phyloP scores from a whole-genome alignment of 2,329 filamentous ascomycete species.

The Ascochyta rabiei region DNA sequence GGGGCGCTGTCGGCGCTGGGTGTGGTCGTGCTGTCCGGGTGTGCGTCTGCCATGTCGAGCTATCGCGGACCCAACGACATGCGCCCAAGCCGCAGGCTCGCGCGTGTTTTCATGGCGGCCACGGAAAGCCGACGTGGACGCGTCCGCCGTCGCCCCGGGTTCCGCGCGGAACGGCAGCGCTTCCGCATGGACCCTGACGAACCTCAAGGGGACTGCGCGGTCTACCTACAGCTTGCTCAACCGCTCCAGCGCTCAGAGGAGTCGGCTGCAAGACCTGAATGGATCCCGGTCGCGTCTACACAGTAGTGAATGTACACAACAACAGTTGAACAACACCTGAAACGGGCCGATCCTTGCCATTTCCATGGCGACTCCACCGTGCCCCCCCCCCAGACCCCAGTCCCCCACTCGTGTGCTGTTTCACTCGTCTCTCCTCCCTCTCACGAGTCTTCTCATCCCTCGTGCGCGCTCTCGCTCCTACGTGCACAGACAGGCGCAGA shows the following conservation, averaged over 20 bases:
- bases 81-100: background rate
- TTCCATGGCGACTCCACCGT: constrained; percentile 3
- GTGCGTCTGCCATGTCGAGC: constrained; percentile 23
- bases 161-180: background rate
- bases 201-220: background rate
- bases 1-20: constrained; percentile 21
- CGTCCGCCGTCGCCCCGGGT: constrained; percentile 8
- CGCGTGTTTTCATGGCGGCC: constrained; percentile 4
- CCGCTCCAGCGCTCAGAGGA: background rate
- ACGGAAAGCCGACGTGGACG: constrained; percentile 1
- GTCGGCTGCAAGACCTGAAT: constrained; percentile 5
- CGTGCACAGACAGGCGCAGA: too few relatives aligned
- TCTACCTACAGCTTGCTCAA: too few relatives aligned
- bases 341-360: constrained; percentile 15
- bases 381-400: constrained; percentile 5
- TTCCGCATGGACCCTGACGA: constrained; percentile 3
- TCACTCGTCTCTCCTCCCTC: background rate
- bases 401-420: constrained; percentile 9
- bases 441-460: too few relatives aligned
- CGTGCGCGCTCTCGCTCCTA: too few relatives aligned
- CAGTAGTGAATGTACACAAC: too few relatives aligned
- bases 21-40: constrained; percentile 30
- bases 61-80: background rate
- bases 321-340: too few relatives aligned
- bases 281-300: background rate